Evolutionary conservation across 805 yeast genomes (phyloP).

Genomic region (Wickerhamomyces chaumierensis): DNA sequence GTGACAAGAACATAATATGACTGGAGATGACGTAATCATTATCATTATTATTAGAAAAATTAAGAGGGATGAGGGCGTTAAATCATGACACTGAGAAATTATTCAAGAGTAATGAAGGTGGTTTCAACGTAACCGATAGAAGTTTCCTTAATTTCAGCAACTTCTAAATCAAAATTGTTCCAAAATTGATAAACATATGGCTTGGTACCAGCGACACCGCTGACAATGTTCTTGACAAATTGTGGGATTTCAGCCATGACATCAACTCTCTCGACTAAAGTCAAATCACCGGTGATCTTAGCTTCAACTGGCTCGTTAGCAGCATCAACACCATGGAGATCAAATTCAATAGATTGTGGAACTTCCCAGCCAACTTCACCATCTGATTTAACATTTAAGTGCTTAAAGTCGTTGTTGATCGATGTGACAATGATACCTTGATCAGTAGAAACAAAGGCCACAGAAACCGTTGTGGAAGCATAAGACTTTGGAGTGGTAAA

Average conservation of each 20-base stretch:
- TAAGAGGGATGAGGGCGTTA: no score
- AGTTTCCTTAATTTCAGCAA: conserved; percentile 33
- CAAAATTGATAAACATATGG: conserved; percentile 95
- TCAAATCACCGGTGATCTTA: conserved; percentile 48
- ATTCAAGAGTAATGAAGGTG: conserved; percentile 50
- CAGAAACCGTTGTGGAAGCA: conserved; percentile 66
- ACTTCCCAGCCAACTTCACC: conserved; percentile 77
- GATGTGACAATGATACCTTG: conserved; percentile 57
- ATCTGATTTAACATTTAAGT: conserved; percentile 45
- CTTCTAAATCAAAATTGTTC: conserved; percentile 43
- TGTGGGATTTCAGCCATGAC: conserved; percentile 96
- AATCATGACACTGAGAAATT: no score
- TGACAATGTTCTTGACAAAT: conserved; percentile 84
- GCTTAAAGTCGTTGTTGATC: conserved; percentile 52
- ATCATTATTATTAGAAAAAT: not conserved
- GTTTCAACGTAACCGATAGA: conserved; percentile 72
- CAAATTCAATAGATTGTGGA: conserved; percentile 59
- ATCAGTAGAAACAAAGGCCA: conserved; percentile 63
- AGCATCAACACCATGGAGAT: conserved; percentile 37
- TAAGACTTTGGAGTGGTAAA: conserved; percentile 90
- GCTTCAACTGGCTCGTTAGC: conserved; percentile 36
- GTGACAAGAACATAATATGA: no score
- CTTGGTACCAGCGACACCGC: conserved; percentile 90
- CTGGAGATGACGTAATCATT: no score
- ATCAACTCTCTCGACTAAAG: conserved; percentile 81